Conservation (phyloP, 2,329 filamentous ascomycete species). For the Botrytis hyacinthi region DNA sequence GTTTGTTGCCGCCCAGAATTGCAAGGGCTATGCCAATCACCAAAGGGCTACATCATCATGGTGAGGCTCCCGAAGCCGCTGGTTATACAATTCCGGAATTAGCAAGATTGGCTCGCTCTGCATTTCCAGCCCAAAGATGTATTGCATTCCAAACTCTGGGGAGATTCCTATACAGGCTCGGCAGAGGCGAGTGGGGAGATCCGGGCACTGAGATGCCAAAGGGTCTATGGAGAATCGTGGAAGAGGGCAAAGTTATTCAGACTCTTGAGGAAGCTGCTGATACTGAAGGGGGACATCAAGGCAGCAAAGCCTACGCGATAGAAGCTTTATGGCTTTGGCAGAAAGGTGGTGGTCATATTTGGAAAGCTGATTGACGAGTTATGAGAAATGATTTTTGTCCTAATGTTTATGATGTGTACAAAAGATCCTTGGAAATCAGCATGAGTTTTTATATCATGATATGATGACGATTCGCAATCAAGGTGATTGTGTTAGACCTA, state of each 20-base stretch:
- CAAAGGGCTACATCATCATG: constrained; percentile 89
- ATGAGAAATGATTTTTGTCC: background rate
- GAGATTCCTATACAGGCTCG: constrained; percentile 78
- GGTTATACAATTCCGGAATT: constrained; percentile 92
- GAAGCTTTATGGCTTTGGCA: constrained; percentile 81
- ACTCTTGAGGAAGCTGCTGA: constrained; percentile 74
- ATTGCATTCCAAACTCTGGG: constrained; percentile 90
- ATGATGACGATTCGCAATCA: background rate
- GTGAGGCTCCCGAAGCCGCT: constrained; percentile 85
- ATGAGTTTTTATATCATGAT: background rate
- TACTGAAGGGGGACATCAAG: constrained; percentile 67
- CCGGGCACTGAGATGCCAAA: constrained; percentile 66
- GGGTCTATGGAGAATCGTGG: constrained; percentile 79
- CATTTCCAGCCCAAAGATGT: constrained; percentile 82
- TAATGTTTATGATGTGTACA: background rate
- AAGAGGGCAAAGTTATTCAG: constrained; percentile 73
- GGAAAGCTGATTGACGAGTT: constrained; percentile 32
- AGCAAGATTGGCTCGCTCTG: constrained; percentile 73
- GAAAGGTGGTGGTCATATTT: constrained; percentile 42
- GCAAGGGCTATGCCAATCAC: constrained; percentile 72
- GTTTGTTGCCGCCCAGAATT: constrained; percentile 72
- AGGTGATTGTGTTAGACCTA: background rate
- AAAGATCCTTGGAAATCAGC: background rate
- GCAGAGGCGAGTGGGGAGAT: constrained; percentile 67
- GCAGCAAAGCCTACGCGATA: constrained; percentile 78